Evolutionary conservation across 139 green algal species (phyloP).

Genomic region (Chlorella sp.): DNA sequence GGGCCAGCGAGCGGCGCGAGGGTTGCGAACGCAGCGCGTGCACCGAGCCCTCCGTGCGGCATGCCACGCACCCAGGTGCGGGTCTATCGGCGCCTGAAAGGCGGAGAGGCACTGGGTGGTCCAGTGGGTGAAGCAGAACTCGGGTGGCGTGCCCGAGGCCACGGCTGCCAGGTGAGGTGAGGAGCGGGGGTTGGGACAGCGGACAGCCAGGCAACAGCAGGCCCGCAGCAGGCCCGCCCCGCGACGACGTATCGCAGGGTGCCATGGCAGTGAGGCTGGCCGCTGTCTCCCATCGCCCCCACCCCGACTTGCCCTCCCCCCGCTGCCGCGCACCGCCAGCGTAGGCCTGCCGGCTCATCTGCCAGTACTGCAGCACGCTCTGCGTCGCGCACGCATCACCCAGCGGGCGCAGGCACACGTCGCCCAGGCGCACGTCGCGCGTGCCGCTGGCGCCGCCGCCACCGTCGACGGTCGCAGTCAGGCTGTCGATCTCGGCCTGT

Average conservation of each 20-base stretch:
- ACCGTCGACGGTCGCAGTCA: neutral
- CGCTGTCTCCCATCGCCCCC: too few species aligned
- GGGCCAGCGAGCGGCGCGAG: too few species aligned
- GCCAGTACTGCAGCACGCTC: slow-evolving; percentile 91
- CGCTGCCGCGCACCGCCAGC: slow-evolving; percentile 35
- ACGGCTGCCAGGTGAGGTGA: too few species aligned
- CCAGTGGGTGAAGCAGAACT: slow-evolving; percentile 80
- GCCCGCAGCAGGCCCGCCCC: neutral
- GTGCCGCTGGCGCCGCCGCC: slow-evolving; percentile 15
- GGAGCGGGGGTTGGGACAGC: slow-evolving; percentile 11
- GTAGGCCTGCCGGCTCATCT: slow-evolving; percentile 63
- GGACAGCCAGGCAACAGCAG: slow-evolving; percentile 21
- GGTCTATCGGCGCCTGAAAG: slow-evolving; percentile 78
- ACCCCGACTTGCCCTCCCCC: too few species aligned
- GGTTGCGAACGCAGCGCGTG: too few species aligned
- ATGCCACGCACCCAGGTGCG: too few species aligned
- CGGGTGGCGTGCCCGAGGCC: too few species aligned
- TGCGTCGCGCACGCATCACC: slow-evolving; percentile 78
- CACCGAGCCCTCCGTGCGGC: too few species aligned
- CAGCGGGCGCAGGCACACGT: slow-evolving; percentile 89
- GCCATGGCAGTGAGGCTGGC: too few species aligned
- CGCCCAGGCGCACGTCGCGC: slow-evolving; percentile 53
- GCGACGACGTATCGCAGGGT: too few species aligned
- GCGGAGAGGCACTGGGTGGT: slow-evolving; percentile 53
- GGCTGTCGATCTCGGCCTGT: slow-evolving; percentile 2